phyloP scores from a whole-genome alignment of 2,329 filamentous ascomycete genomes.

The Leptographium procerum region DNA sequence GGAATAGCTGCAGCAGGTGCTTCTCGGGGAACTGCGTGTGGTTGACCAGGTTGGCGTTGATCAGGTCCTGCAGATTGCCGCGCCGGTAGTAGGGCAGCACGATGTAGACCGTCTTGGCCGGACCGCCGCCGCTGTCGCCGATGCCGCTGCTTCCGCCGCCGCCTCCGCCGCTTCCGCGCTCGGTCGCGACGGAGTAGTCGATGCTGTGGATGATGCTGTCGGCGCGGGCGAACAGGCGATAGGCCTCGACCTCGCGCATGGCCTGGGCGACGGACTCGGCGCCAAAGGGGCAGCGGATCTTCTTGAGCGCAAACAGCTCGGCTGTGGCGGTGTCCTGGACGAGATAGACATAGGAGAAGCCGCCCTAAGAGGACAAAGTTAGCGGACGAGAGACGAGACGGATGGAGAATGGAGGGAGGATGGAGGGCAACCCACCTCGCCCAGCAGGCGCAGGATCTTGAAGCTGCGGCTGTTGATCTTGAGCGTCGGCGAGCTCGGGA shows the following conservation, averaged over 20 bases:
- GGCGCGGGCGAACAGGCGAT: conserved; percentile 74
- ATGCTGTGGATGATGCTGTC: conserved; percentile 78
- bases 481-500: conserved; percentile 83
- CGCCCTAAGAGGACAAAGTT: conserved; percentile 47
- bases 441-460: conserved; percentile 87
- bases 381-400: neutral
- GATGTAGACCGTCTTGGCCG: conserved; percentile 90
- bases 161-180: conserved; percentile 41
- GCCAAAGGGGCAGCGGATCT: conserved; percentile 96
- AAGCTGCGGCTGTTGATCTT: conserved; percentile 93
- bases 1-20: conserved; percentile 76
- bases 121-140: conserved; percentile 37
- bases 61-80: conserved; percentile 93
- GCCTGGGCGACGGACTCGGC: conserved; percentile 91
- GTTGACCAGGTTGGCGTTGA: conserved; percentile 97
- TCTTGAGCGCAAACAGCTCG: conserved; percentile 88
- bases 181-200: conserved; percentile 71
- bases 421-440: conserved; percentile 52
- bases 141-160: conserved; percentile 37
- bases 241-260: conserved; percentile 94
- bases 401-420: neutral
- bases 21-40: conserved; percentile 82
- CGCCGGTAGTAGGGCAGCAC: conserved; percentile 89
- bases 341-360: conserved; percentile 98
- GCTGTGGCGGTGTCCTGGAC: conserved; percentile 81